These are phyloP conservation scores for Emergomyces pasteurianus DNA, from an alignment of 2,329 filamentous ascomycete species.

Conservation along the genomic window DNA sequence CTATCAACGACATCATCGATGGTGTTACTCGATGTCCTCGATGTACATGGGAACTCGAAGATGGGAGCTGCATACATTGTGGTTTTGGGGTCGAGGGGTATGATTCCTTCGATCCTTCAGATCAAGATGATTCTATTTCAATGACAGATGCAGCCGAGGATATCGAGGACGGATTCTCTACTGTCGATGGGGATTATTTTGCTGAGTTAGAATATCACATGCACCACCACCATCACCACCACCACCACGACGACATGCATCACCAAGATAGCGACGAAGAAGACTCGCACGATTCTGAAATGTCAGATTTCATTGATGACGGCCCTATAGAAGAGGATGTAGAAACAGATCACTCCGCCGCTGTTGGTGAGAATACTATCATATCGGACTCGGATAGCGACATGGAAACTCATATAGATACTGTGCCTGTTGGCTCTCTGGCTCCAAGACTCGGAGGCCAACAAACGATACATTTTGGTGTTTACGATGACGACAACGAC, in stretches of 20 bases:
- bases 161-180: slow-evolving; percentile 21
- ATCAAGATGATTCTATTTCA: slow-evolving; percentile 1
- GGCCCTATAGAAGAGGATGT: slow-evolving; percentile 7
- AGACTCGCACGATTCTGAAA: slow-evolving; percentile 9
- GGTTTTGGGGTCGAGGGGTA: slow-evolving; percentile 40
- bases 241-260: not conserved
- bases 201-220: slow-evolving; percentile 1
- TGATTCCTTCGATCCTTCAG: slow-evolving; percentile 21
- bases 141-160: slow-evolving; percentile 32
- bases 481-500: not conserved
- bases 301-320: slow-evolving; percentile 13
- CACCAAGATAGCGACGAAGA: slow-evolving; percentile 4
- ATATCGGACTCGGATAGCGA: slow-evolving; percentile 6
- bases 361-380: slow-evolving; percentile 3
- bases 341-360: slow-evolving; percentile 1
- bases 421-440: not conserved
- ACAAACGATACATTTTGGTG: not conserved
- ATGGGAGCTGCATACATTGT: slow-evolving; percentile 46
- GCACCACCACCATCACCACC: not conserved
- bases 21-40: slow-evolving; percentile 50
- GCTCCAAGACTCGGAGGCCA: not conserved
- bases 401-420: slow-evolving; percentile 7
- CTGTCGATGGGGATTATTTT: slow-evolving; percentile 15
- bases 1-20: slow-evolving; percentile 47
- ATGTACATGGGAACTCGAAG: slow-evolving; percentile 53